Conservation (phyloP, 2,329 filamentous ascomycete species). For the Xylaria sp. region DNA sequence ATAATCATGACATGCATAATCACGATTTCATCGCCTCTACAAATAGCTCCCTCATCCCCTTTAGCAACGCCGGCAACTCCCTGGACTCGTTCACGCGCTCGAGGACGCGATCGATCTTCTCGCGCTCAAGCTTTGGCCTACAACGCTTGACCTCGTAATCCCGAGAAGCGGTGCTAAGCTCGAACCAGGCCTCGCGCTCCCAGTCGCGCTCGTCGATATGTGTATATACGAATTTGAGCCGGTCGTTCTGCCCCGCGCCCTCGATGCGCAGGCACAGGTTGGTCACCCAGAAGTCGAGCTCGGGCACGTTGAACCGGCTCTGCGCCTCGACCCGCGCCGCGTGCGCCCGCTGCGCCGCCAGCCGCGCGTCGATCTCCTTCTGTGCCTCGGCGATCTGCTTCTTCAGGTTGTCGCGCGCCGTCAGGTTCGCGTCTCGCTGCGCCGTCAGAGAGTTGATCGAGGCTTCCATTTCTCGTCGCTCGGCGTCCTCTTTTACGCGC, state of each 20-base stretch:
- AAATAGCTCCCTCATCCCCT: constrained; percentile 85
- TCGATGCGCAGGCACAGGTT: constrained; percentile 91
- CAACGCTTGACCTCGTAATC: constrained; percentile 88
- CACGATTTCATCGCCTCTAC: constrained; percentile 70
- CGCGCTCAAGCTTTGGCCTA: constrained; percentile 82
- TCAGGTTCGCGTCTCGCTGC: constrained; percentile 70
- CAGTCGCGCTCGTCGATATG: constrained; percentile 88
- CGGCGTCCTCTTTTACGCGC: constrained; percentile 79
- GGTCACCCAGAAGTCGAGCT: constrained; percentile 95
- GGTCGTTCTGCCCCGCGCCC: constrained; percentile 83
- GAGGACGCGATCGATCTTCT: constrained; percentile 79
- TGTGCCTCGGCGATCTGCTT: constrained; percentile 74
- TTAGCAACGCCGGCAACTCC: constrained; percentile 76
- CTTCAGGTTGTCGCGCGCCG: constrained; percentile 66
- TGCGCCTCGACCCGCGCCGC: constrained; percentile 83
- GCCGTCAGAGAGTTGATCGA: constrained; percentile 67
- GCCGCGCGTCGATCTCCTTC: constrained; percentile 72
- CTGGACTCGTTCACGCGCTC: constrained; percentile 84
- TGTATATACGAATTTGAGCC: constrained; percentile 88
- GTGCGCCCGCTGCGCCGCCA: constrained; percentile 77
- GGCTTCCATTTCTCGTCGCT: constrained; percentile 78
- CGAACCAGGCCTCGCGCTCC: constrained; percentile 93
- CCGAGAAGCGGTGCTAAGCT: constrained; percentile 80
- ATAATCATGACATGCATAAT: constrained; percentile 32
- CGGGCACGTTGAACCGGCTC: constrained; percentile 87